phyloP scores from a whole-genome alignment of 768 basidiomycete species.

The Suillus placidus region DNA sequence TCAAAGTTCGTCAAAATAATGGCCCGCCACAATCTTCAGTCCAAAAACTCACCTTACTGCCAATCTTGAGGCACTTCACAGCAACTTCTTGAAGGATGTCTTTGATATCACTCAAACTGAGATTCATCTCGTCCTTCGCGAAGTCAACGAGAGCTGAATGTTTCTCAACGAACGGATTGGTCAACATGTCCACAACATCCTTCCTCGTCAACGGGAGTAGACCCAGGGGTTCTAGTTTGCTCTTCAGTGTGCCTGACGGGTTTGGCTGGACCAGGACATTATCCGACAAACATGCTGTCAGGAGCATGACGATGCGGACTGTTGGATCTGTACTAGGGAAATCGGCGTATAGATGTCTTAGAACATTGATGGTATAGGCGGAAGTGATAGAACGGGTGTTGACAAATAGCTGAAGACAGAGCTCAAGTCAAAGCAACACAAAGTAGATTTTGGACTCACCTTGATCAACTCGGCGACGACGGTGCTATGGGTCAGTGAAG shows the following conservation, averaged over 20 bases:
- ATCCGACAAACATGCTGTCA: constrained; percentile 58
- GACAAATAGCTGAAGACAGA: constrained; percentile 58
- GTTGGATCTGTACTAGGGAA: constrained; percentile 63
- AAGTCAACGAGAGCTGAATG: constrained; percentile 55
- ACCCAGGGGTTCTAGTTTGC: constrained; percentile 56
- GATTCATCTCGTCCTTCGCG: constrained; percentile 44
- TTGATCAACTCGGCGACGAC: constrained; percentile 70
- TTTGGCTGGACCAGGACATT: constrained; percentile 30
- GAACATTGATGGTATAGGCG: constrained; percentile 47
- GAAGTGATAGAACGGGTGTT: constrained; percentile 67
- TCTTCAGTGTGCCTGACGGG: constrained; percentile 32
- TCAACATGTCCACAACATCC: constrained; percentile 64
- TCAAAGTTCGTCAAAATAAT: neutral
- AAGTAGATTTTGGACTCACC: constrained; percentile 39
- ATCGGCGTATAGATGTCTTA: constrained; percentile 66
- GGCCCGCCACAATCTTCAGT: too few relatives aligned
- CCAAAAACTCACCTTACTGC: constrained; percentile 45
- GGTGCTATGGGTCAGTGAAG: constrained; percentile 20
- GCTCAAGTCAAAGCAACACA: constrained; percentile 12
- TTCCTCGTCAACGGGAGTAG: constrained; percentile 57
- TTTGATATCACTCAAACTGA: constrained; percentile 45
- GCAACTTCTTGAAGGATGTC: constrained; percentile 62
- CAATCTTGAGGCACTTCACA: constrained; percentile 58
- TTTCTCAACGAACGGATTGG: constrained; percentile 72
- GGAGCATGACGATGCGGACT: constrained; percentile 74